These are phyloP conservation scores for Wallacemonas sp. DNA, from an alignment of 208 protist genomes.

Conservation along the genomic window DNA sequence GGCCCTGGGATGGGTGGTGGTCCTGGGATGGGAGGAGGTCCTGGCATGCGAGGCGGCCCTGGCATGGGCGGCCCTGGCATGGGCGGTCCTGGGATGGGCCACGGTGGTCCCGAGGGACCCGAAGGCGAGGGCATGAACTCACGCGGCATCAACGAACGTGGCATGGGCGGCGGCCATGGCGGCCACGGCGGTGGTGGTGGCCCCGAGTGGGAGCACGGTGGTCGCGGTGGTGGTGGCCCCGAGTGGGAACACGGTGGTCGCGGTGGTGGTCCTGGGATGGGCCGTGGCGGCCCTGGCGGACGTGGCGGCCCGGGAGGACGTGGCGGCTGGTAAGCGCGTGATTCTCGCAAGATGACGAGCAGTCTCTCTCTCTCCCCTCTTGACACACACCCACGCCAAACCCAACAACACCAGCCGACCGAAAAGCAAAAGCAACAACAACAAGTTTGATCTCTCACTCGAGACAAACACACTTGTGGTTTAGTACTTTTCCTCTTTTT, in stretches of 20 bases:
- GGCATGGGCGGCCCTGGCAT: not conserved
- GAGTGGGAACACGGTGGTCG: not conserved
- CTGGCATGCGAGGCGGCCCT: not conserved
- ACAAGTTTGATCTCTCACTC: too few species aligned
- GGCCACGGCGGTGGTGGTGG: not conserved
- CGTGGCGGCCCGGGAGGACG: not conserved
- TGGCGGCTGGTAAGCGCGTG: not conserved
- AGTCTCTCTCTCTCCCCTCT: not conserved
- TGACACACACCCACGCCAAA: too few species aligned
- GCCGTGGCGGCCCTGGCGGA: not conserved
- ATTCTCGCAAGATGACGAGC: too few species aligned
- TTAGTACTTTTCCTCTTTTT: too few species aligned
- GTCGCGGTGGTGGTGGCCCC: not conserved
- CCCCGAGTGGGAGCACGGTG: not conserved
- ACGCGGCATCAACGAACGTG: not conserved
- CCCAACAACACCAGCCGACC: too few species aligned
- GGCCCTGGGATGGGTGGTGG: slow-evolving; percentile 2
- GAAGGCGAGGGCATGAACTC: not conserved
- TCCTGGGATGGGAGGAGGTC: not conserved
- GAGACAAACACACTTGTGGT: too few species aligned
- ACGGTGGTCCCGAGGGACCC: not conserved
- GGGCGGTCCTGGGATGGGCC: not conserved
- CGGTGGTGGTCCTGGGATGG: not conserved
- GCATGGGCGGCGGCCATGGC: not conserved
- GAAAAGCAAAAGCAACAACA: not conserved